Evolutionary conservation across 257 asterid species (phyloP), one percentile per base, ranked within the genome.

Genomic region (Leonotis leonurus): DNA sequence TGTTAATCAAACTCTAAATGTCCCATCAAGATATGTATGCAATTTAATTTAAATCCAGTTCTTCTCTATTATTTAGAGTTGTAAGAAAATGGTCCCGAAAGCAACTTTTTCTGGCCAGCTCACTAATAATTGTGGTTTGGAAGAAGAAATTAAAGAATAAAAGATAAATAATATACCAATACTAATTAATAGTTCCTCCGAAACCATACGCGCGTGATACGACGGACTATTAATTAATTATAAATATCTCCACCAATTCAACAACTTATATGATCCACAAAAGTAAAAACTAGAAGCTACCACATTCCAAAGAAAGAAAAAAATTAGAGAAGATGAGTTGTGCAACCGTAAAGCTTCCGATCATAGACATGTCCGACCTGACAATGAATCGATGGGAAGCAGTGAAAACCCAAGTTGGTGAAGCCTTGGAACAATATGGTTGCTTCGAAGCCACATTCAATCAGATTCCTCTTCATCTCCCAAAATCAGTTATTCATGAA

Each of bases 401-500:
- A 3, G 64, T 72, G 36, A 80, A 60, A 62, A 10, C 6, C 3
- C 76, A 77, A 73, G 84, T 85, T 35, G 70, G 14, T 1, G 2
- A 52, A 49, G 90, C 86, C 62, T 64, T 85, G 0, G 59, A 78
- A 67, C 74, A 78, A 21, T 85, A 52, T 36, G 94, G 88, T 9
- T 85, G 90, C 68, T 85, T 85, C 36, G 90, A 85, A 56, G 94
- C 94, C 32, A 51, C 58, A 1, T 83, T 74, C 54, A 78, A 64
- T 8, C 13, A 71, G 32, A 35, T 80, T 30, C 72, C 84, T 18
- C 20, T 8, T 3, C 24, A 73, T 10, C 75, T 76, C 21, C 75
- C 72, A 43, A 36, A 67, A 29, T 72, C 82, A 1, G 68, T 70
- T 3, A 24, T 85, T 9, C 77, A 70, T 40, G 71, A 64, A 1